Evolutionary conservation across 1,284 basidiomycete genomes (phyloP), one percentile per base, ranked within the genome.

Genomic region (Rhodotorula sp.): DNA sequence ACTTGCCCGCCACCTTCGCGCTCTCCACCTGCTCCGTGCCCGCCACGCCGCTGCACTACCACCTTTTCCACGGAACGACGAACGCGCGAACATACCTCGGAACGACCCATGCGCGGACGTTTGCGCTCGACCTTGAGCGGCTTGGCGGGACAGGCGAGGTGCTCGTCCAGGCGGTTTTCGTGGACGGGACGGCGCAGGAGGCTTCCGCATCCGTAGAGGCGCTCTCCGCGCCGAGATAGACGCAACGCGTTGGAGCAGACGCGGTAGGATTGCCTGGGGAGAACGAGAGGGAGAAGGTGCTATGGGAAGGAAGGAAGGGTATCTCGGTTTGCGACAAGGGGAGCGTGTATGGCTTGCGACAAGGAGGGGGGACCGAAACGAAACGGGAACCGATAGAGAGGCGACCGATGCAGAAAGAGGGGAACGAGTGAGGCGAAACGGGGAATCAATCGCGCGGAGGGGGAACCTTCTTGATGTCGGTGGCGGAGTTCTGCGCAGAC

Each of bases 41-140:
- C 10, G 25, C 46, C 8, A 22, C 27, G 29, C 59, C 60, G 17
- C 25, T 8, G 25, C n/a, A 34, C 15, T 39, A 37, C 53, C 66
- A 67, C 60, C 1, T 67, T 36, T 57, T 61, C 60, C 39, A 56
- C 39, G 39, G 48, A 29, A 29, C 56, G 22, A 10, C 7, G 21
- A 4, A 2, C 22, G 22, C 1, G 29, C 19, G 61, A 13, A 29
- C 27, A 25, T 71, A 68, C 29, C 39, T 71, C 6, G 70, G 66
- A 5, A 58, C 70, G n/a, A 68, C 70, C 15, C 46, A 56, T 10
- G 54, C 51, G 6, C 34, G 25, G 1, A 21, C 27, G 21, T 69
- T 69, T 37, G 9, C 41, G 3, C 39, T 69, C 34, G 41, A 51
- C 50, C 50, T 51, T 4, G 50, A 19, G 29, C 29, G 19, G 4